Evolutionary conservation across 176 grass and related monocot species (phyloP), one percentile per base, ranked within the genome.

Genomic region (Cenchrus purpureus): DNA sequence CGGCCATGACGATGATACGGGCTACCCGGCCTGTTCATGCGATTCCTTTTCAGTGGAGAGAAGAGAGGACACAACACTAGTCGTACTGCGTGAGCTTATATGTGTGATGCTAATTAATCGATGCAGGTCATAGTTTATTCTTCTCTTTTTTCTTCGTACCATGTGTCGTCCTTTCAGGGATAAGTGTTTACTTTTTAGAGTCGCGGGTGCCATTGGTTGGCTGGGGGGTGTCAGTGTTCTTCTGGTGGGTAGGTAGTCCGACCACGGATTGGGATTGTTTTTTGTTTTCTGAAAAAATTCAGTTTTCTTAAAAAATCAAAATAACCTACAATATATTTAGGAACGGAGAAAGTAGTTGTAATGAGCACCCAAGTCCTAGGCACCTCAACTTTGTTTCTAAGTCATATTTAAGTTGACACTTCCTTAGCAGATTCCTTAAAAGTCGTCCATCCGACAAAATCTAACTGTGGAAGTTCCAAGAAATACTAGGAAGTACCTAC

Each of bases 41-140:
- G 51, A 75, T 75, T 56, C 53, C 56, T 31, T 20, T 80, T 40
- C 46, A 51, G 63, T 67, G 78, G 64, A 60, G 20, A 63, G 73
- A 15, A 75, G 73, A 54, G 50, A 12, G 29, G 51, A 75, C 51
- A 75, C 29, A 75, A 75, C 29, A 75, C 52, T 19, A 17, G 53
- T 10, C 31, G 6, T 13, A 57, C 73, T 76, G 73, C 57, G 52
- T 14, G 45, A 6, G 45, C 32, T 10, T 25, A 74, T 51, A 16
- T 37, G 29, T 20, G 51, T 11, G 7, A 20, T 28, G 56, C 13
- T 55, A 37, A 20, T 31, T 10, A 12, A 65, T 8, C 72, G 2
- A 12, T 12, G 8, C 31, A 57, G 34, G 12, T 65, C 61, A 31
- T 11, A 13, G 61, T 62, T 62, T 62, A 46, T 14, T 22, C 1